Evolutionary conservation across 1,284 basidiomycete species (phyloP), one percentile per base, ranked within the genome.

Genomic region (Xerocomus amazonicus): DNA sequence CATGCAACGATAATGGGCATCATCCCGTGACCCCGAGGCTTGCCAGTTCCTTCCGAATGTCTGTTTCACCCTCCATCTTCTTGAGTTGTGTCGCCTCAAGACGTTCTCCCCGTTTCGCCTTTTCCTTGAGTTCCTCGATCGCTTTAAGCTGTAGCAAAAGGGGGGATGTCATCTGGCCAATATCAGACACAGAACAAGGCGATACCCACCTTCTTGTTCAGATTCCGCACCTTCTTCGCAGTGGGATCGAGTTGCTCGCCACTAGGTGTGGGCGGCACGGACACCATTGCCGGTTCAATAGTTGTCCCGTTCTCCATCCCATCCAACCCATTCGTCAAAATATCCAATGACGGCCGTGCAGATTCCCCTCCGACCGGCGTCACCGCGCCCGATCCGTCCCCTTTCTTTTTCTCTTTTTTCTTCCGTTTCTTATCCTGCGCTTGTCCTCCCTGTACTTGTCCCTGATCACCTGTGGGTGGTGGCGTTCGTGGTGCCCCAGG

Each of bases 81-180:
- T 90, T 90, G 58, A 96, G 70, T 72, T 98, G 95, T 23, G 94
- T 97, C 52, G 85, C 87, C 70, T 97, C 95, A 38, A 97, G 77
- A 50, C 86, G 80, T 68, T 97, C 94, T 2, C 95, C 95, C 41
- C 87, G 81, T 61, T 81, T 84, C 26, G 83, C 79, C 71, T 92
- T 91, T 61, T 92, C 88, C 75, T 97, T 97, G 48, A 97, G 80
- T 62, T 97, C 94, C 32, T 96, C 92, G 59, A 97, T 97, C 12
- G 92, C 94, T 70, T 96, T 96, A 61, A 97, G 78, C 90, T 96
- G 57, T 17, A 28, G 2, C 5, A 32, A 16, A 26, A 9, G 8
- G 6, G n/a, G 16, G n/a, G n/a, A n/a, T 16, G 26, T 6, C 10
- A 17, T 31, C 6, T 8, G 29, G 29, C 29, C 12, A 31, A 14